These are phyloP conservation scores for Fusarium phyllophilum DNA, from an alignment of 2,329 filamentous ascomycete genomes.

Conservation along the genomic window DNA sequence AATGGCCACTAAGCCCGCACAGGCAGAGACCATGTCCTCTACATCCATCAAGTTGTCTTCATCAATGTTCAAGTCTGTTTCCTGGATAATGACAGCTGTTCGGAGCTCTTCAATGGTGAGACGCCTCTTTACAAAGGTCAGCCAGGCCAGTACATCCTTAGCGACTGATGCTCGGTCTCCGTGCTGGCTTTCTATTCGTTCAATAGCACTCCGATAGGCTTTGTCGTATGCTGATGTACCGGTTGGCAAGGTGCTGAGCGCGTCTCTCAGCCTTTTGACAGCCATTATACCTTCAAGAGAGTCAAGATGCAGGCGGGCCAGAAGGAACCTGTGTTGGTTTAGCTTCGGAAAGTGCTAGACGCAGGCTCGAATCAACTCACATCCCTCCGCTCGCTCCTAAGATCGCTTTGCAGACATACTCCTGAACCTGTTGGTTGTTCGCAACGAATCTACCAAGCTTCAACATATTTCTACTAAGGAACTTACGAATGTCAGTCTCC, in stretches of 20 bases:
- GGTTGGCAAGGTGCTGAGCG: not conserved
- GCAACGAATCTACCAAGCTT: not conserved
- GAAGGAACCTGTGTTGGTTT: not conserved
- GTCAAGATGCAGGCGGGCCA: not conserved
- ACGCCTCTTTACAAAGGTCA: not conserved
- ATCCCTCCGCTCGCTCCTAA: not conserved
- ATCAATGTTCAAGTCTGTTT: not conserved
- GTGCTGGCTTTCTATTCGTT: not conserved
- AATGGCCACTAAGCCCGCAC: not conserved
- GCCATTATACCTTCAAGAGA: not conserved
- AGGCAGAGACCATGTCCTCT: not conserved
- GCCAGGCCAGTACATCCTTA: not conserved
- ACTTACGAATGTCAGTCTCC: not conserved
- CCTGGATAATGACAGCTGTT: not conserved
- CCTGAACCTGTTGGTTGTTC: not conserved
- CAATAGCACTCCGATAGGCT: not conserved
- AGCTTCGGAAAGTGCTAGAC: not conserved
- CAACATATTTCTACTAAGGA: rapidly evolving
- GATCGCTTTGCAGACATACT: not conserved
- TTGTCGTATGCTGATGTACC: not conserved
- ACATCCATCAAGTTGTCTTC: not conserved
- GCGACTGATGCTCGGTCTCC: not conserved
- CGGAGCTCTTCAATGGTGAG: not conserved
- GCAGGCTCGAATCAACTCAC: not conserved
- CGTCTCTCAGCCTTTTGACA: not conserved